Conservation (phyloP, 345 rosid species). For the Populus davidiana region DNA sequence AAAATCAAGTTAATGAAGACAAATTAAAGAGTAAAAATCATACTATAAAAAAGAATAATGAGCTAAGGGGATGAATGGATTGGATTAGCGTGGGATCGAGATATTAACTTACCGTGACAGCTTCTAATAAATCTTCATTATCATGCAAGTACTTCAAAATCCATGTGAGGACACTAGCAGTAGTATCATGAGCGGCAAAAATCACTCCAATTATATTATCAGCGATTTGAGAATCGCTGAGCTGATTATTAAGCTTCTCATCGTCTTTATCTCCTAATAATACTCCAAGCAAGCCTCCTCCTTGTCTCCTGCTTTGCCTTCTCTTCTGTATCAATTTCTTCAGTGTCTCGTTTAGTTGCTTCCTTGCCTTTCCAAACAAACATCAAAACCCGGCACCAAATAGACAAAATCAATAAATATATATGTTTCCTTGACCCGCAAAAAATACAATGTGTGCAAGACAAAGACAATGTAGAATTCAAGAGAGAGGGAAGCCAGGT, state of each 20-base stretch:
- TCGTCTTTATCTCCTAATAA: conserved; percentile 45
- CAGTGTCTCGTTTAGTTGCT: conserved; percentile 50
- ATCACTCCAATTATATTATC: conserved; percentile 91
- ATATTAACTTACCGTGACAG: conserved; percentile 49
- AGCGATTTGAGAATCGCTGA: conserved; percentile 78
- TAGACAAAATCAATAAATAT: neutral
- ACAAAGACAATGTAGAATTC: neutral
- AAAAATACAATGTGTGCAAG: neutral
- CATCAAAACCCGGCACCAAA: neutral
- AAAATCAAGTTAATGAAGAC: neutral
- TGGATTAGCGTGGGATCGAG: neutral
- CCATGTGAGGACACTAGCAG: conserved; percentile 88
- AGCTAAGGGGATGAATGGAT: neutral
- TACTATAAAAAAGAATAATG: neutral
- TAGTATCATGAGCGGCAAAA: conserved; percentile 95
- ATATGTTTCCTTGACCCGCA: neutral
- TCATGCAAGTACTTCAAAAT: conserved; percentile 81
- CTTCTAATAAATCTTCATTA: conserved; percentile 48
- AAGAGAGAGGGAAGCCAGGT: neutral
- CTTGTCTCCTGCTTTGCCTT: conserved; percentile 40
- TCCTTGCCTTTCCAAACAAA: conserved; percentile 54
- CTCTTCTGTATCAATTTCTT: conserved; percentile 60
- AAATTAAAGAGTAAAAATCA: neutral
- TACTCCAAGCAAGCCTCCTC: conserved; percentile 64
- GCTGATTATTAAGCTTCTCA: conserved; percentile 33